phyloP scores from a whole-genome alignment of 2,329 filamentous ascomycete species.

The Exophiala calicioides region DNA sequence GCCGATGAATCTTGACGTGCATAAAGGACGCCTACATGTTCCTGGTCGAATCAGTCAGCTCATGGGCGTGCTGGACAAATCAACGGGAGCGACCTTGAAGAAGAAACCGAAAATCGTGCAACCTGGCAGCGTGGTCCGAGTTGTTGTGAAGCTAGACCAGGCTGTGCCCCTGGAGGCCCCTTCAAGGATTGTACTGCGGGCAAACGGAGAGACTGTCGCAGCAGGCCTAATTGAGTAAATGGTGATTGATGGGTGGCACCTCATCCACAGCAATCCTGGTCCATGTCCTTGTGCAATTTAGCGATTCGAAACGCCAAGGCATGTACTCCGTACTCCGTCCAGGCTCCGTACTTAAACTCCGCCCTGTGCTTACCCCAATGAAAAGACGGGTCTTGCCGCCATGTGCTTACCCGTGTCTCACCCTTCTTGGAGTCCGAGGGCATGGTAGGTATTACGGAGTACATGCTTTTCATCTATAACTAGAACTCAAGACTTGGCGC shows the following conservation, averaged over 20 bases:
- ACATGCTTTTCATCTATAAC: too few species aligned
- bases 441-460: too few species aligned
- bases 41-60: conserved; percentile 73
- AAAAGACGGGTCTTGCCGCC: too few species aligned
- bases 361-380: too few species aligned
- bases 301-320: too few species aligned
- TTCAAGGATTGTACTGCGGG: conserved; percentile 76
- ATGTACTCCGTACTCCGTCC: too few species aligned
- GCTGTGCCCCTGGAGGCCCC: conserved; percentile 79
- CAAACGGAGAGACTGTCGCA: conserved; percentile 79
- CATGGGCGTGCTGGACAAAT: conserved; percentile 74
- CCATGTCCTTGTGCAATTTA: too few species aligned
- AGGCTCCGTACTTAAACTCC: too few species aligned
- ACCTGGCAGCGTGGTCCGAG: conserved; percentile 73
- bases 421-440: too few species aligned
- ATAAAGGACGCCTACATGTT: conserved; percentile 78
- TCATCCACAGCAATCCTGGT: neutral
- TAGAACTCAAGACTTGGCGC: too few species aligned
- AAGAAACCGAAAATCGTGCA: conserved; percentile 84
- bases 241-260: too few species aligned
- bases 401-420: too few species aligned
- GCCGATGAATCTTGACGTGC: conserved; percentile 86
- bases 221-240: conserved; percentile 77
- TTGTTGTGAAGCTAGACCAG: conserved; percentile 71
- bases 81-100: conserved; percentile 71